phyloP scores from a whole-genome alignment of 129 eudicot species.

The Helianthus tuberosus region DNA sequence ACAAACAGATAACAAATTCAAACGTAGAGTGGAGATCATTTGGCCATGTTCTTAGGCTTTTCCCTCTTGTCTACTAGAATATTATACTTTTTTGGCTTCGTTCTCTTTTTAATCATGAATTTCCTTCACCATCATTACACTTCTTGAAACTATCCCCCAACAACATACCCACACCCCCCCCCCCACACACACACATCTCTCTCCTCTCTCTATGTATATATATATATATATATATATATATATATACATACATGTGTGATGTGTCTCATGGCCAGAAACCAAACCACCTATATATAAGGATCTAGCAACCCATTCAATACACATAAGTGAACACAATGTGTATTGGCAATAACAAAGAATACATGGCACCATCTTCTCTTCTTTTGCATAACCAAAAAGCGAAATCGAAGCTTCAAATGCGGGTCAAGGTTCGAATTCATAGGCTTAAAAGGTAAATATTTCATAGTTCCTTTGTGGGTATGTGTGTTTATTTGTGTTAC shows the following conservation, averaged over 20 bases:
- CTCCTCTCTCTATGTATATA: not conserved
- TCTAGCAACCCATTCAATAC: slow-evolving; percentile 23
- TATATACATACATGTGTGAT: not conserved
- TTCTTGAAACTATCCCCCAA: slow-evolving; percentile 31
- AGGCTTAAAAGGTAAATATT: slow-evolving; percentile 47
- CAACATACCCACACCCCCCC: slow-evolving; percentile 3
- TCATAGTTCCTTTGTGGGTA: not conserved
- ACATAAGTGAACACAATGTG: slow-evolving; percentile 32
- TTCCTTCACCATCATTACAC: slow-evolving; percentile 38
- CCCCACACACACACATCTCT: not conserved
- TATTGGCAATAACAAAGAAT: slow-evolving; percentile 26
- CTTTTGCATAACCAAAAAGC: slow-evolving; percentile 33
- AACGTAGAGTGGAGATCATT: slow-evolving; percentile 27
- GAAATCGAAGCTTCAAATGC: slow-evolving; percentile 42
- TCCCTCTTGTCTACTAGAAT: slow-evolving; percentile 36
- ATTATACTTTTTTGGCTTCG: slow-evolving; percentile 40
- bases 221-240: not conserved
- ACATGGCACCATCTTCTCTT: slow-evolving; percentile 43
- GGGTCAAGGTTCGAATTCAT: slow-evolving; percentile 50
- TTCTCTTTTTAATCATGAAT: slow-evolving; percentile 42
- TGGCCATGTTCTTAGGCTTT: slow-evolving; percentile 45
- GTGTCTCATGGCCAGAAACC: slow-evolving; percentile 26
- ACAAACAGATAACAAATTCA: slow-evolving; percentile 11
- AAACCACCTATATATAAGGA: slow-evolving; percentile 24
- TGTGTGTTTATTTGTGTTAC: not conserved